A percentile compares a stretch with the other conserved stretches of the same genome.
phyloP scores from a whole-genome alignment of 2,329 filamentous ascomycete genomes.

The Coniochaeta ligniaria region DNA sequence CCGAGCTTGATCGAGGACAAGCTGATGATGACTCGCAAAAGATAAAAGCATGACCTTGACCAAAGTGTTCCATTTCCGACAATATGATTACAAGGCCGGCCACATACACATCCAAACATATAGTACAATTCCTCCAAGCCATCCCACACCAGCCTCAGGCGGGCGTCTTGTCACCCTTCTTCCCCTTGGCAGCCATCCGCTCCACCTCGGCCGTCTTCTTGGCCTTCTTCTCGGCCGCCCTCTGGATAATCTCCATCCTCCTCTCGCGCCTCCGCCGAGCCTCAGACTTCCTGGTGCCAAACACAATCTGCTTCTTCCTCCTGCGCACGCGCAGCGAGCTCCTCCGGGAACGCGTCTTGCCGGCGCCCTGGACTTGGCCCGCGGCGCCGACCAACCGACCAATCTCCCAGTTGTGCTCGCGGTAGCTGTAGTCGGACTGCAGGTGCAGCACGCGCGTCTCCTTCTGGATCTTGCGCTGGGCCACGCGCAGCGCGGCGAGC shows the following conservation, averaged over 20 bases:
- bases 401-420: slow-evolving; percentile 53
- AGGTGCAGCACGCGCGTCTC: slow-evolving; percentile 41
- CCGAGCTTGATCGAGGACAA: not conserved
- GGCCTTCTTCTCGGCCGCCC: slow-evolving; percentile 13
- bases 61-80: not conserved
- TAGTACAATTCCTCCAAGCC: not conserved
- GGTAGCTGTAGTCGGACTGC: slow-evolving; percentile 48
- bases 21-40: not conserved
- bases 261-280: slow-evolving; percentile 2
- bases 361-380: slow-evolving; percentile 18
- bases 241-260: slow-evolving; percentile 8
- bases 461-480: slow-evolving; percentile 10
- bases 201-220: slow-evolving; percentile 16
- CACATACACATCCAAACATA: not conserved
- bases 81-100: not conserved
- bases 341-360: slow-evolving; percentile 42
- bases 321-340: slow-evolving; percentile 31
- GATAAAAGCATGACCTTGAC: not conserved
- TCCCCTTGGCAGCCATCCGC: slow-evolving; percentile 13
- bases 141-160: not conserved
- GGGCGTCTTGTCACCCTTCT: slow-evolving; percentile 13
- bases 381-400: slow-evolving; percentile 38
- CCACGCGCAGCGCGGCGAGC: slow-evolving; percentile 4
- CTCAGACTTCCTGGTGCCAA: slow-evolving; percentile 2
- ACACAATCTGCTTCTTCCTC: slow-evolving; percentile 11